Percentiles rank a stretch among this genome's conserved stretches.
Conservation (phyloP, 2,329 filamentous ascomycete genomes). For the Nothopassalora personata region DNA sequence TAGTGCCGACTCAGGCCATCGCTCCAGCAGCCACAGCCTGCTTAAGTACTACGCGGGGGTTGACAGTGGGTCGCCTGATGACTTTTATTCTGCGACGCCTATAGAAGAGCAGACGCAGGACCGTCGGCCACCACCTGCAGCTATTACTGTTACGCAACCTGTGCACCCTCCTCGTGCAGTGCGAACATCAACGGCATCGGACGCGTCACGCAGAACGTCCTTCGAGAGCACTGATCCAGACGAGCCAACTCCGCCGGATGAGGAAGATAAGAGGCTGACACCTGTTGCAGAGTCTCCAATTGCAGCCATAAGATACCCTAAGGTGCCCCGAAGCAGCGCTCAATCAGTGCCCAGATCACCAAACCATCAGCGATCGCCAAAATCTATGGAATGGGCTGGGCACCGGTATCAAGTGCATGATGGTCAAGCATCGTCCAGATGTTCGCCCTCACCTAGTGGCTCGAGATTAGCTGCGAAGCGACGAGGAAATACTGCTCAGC, state of each 20-base stretch:
- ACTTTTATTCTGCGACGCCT: slow-evolving; percentile 16
- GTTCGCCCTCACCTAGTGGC: slow-evolving; percentile 18
- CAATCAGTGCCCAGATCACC: slow-evolving; percentile 40
- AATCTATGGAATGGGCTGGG: not conserved
- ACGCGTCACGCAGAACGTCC: slow-evolving; percentile 37
- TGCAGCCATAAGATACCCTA: slow-evolving; percentile 43
- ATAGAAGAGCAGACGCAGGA: slow-evolving; percentile 24
- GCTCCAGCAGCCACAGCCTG: slow-evolving; percentile 15
- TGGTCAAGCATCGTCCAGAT: not conserved
- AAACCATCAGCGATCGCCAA: slow-evolving; percentile 6
- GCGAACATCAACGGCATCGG: slow-evolving; percentile 22
- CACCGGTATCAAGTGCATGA: not conserved
- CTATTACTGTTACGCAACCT: slow-evolving; percentile 22
- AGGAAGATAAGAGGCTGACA: slow-evolving; percentile 39
- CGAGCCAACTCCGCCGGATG: slow-evolving; percentile 43
- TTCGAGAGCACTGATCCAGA: slow-evolving; percentile 44
- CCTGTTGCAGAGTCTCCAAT: slow-evolving; percentile 43
- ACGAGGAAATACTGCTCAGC: slow-evolving; percentile 32
- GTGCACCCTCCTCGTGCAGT: slow-evolving; percentile 23
- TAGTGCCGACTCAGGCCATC: slow-evolving; percentile 5
- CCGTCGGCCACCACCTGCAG: slow-evolving; percentile 17
- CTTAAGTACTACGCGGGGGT: slow-evolving; percentile 32
- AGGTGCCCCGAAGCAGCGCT: slow-evolving; percentile 44
- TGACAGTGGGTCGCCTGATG: slow-evolving; percentile 25
- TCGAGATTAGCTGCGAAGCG: slow-evolving; percentile 36